phyloP scores from a whole-genome alignment of 768 basidiomycete genomes.

The Termitomyces sp. region DNA sequence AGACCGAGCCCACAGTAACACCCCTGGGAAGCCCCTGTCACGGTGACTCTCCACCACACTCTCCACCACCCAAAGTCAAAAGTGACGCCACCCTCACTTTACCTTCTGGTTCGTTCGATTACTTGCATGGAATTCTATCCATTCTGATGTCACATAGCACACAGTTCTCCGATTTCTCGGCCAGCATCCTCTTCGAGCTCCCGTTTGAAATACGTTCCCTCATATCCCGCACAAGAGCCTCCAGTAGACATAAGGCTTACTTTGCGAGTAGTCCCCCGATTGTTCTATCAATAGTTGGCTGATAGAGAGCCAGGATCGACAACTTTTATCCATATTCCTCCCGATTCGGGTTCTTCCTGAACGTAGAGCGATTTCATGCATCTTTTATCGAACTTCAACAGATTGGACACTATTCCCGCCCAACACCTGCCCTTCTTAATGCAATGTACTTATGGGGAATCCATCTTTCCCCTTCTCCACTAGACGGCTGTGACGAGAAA shows the following conservation, averaged over 20 bases:
- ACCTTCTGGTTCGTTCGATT: background rate
- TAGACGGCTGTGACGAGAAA: slow-evolving; percentile 22
- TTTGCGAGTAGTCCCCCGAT: slow-evolving; percentile 3
- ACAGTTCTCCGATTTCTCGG: background rate
- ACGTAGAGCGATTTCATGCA: slow-evolving; percentile 35
- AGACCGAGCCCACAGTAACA: slow-evolving; percentile 9
- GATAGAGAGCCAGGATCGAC: slow-evolving; percentile 15
- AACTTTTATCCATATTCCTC: slow-evolving; percentile 35
- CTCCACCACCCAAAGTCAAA: slow-evolving; percentile 1
- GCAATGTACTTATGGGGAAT: slow-evolving; percentile 32
- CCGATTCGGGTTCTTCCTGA: slow-evolving; percentile 50
- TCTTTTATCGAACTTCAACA: slow-evolving; percentile 23
- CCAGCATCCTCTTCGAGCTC: background rate
- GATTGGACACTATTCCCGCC: slow-evolving; percentile 24
- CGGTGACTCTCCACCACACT: slow-evolving; percentile 4
- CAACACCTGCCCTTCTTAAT: slow-evolving; percentile 30
- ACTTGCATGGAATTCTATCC: background rate
- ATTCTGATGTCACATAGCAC: background rate
- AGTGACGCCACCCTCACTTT: background rate
- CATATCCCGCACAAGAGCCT: slow-evolving; percentile 4
- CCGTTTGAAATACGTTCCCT: background rate
- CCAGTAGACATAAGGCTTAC: slow-evolving; percentile 10
- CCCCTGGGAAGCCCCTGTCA: slow-evolving; percentile 13
- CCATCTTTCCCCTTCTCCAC: slow-evolving; percentile 21
- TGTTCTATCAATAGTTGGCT: background rate